Evolutionary conservation across 1,284 basidiomycete genomes (phyloP), one percentile per base, ranked within the genome.

Genomic region (Lentinula novae-zelandiae): DNA sequence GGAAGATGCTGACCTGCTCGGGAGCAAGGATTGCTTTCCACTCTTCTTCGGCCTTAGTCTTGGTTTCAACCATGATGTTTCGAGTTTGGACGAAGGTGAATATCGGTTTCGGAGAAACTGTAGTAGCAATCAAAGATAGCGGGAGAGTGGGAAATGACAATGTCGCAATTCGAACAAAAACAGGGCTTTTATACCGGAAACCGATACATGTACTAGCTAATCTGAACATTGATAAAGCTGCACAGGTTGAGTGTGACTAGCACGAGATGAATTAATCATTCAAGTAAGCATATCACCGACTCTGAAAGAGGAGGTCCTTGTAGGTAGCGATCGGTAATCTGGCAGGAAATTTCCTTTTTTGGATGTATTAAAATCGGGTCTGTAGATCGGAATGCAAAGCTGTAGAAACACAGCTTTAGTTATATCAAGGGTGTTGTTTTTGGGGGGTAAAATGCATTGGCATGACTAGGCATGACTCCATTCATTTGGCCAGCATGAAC

Each of bases 1-100:
- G 27, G 27, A 27, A 27, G 27, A 20, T 17, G 72, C 79, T 55
- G 66, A 92, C 93, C 83, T 96, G 95, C 72, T 95, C 87, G 0
- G 86, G 87, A 42, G 83, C 85, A 55, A 97, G 82, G 62, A 93
- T 73, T 2, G 93, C 92, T 65, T 84, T 82, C 95, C 95, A 97
- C 72, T 96, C 93, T n/a, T 78, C 71, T 5, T 95, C 92, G 33
- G 83, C 78, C 79, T 93, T 95, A 36, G 73, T 64, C 53, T 62
- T 68, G 55, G 67, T 68, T 20, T 42, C 48, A 31, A 49, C 13
- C 34, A 53, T 53, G 76, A 70, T 78, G 79, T 80, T 15, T 65
- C 67, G 72, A 71, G 53, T 33, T 13, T 27, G 38, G 38, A 36
- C 42, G 31, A 38, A 49, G 22, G 20, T 13, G 17, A 10, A 31